Evolutionary conservation across 108 stramenopile genomes (phyloP), one percentile per base, ranked within the genome.

Genomic region (Skeletonema menzelii): DNA sequence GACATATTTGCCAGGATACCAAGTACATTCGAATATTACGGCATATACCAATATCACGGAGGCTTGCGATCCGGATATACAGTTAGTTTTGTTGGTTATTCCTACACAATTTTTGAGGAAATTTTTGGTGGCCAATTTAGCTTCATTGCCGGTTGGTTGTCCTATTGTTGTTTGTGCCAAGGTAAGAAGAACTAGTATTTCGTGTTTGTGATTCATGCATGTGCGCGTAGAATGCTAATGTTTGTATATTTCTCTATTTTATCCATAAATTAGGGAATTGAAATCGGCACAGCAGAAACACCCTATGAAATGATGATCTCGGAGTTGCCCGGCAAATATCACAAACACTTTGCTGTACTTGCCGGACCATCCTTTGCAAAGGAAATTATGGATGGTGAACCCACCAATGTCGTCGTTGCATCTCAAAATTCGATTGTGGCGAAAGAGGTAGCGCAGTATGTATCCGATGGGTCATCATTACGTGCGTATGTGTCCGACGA

Each of bases 351-450:
- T 63, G 79, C 79, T 3, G 73, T 70, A 47, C 6, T 72, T 61
- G 72, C 70, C 14, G 84, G 84, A 2, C 84, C 84, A 27, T 83
- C 82, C 27, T 85, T 85, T 49, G 84, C 84, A 27, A 44, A 75
- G 17, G 84, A 85, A 66, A 85, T 85, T 22, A 80, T 80, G 63
- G 53, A 73, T 34, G 68, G 73, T 10, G 56, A 62, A 22, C 74
- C 83, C 7, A 85, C 84, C 10, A 82, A 82, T 19, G 84, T 85
- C 5, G 82, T 83, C n/a, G 73, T 83, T 20, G 84, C 84, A 22
- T 76, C 73, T 24, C 58, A 76, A 27, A 68, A 76, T 38, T 30
- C 27, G 17, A 31, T 2, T 27, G 57, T 58, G 19, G 57, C 57
- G 20, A 58, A 13, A 30, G 13, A 27, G 27, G 57, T 58, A 14